phyloP scores from a whole-genome alignment of 2,329 filamentous ascomycete species.

The Penicillium sp. region DNA sequence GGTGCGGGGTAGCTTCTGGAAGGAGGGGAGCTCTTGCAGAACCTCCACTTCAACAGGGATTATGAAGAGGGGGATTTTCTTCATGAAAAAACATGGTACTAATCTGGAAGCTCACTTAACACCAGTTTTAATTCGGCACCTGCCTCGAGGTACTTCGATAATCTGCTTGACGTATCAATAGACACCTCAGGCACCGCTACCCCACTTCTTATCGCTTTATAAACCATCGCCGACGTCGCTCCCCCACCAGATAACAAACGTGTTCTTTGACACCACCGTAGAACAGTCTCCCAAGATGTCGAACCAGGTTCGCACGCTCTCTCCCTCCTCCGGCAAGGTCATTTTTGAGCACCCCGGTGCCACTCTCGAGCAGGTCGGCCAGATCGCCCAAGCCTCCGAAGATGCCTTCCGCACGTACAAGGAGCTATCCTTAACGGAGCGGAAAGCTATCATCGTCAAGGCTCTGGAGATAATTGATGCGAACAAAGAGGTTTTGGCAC shows the following conservation, averaged over 20 bases:
- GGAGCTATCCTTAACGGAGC: conserved; percentile 71
- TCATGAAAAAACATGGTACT: too few species aligned
- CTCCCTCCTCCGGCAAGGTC: conserved; percentile 82
- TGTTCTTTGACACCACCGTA: background rate
- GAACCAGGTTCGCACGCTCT: conserved; percentile 67
- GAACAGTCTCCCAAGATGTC: conserved; percentile 23
- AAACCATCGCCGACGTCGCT: background rate
- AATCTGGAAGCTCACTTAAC: too few species aligned
- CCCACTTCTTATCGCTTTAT: conserved; percentile 15
- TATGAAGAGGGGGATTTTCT: too few species aligned
- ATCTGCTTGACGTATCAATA: background rate
- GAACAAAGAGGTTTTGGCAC: conserved; percentile 75
- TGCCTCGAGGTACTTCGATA: background rate
- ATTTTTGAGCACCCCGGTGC: conserved; percentile 78
- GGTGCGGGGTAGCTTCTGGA: background rate
- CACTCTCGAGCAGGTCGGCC: conserved; percentile 36
- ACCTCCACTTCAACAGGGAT: background rate
- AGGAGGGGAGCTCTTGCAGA: background rate
- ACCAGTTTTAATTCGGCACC: background rate
- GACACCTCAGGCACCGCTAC: conserved; percentile 9
- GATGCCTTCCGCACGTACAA: conserved; percentile 59
- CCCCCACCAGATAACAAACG: background rate
- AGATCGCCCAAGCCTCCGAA: conserved; percentile 33
- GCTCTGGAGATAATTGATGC: conserved; percentile 72
- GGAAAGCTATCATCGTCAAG: conserved; percentile 79